Evolutionary conservation across 2,329 filamentous ascomycete species (phyloP).

Genomic region (Monosporascus sp.): DNA sequence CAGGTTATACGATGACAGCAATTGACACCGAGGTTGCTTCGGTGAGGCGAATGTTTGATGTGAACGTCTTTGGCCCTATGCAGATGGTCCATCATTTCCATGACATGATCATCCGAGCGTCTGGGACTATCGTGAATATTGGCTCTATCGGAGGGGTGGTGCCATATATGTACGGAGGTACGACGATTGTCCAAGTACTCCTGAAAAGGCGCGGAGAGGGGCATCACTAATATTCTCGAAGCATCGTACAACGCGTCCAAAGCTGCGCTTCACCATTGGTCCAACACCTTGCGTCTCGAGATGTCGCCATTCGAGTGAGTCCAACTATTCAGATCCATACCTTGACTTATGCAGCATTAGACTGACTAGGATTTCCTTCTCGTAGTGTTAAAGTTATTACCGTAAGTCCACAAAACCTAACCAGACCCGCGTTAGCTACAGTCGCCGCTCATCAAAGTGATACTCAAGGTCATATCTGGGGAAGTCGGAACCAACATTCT

Average conservation of each 20-base stretch:
- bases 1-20: constrained; percentile 24
- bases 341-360: too few relatives aligned
- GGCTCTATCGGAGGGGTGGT: constrained; percentile 20
- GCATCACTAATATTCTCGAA: not conserved
- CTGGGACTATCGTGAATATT: constrained; percentile 21
- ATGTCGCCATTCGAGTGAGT: constrained; percentile 17
- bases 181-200: not conserved
- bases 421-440: not conserved
- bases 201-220: too few relatives aligned
- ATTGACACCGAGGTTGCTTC: constrained; percentile 16
- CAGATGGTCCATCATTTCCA: constrained; percentile 21
- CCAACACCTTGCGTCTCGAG: constrained; percentile 16
- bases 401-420: too few relatives aligned
- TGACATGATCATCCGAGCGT: constrained; percentile 13
- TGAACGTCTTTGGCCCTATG: constrained; percentile 25
- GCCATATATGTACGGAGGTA: constrained; percentile 18
- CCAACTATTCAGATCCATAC: not conserved
- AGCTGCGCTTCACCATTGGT: constrained; percentile 20
- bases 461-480: constrained; percentile 20
- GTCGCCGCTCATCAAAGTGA: not conserved
- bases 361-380: not conserved
- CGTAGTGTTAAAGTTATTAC: constrained; percentile 15
- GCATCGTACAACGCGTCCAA: constrained; percentile 23
- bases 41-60: constrained; percentile 18
- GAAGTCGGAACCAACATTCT: constrained; percentile 25